Percentiles rank a stretch among this genome's conserved stretches.
Conservation (phyloP, 2,329 filamentous ascomycete species). For the Curvularia sp. region DNA sequence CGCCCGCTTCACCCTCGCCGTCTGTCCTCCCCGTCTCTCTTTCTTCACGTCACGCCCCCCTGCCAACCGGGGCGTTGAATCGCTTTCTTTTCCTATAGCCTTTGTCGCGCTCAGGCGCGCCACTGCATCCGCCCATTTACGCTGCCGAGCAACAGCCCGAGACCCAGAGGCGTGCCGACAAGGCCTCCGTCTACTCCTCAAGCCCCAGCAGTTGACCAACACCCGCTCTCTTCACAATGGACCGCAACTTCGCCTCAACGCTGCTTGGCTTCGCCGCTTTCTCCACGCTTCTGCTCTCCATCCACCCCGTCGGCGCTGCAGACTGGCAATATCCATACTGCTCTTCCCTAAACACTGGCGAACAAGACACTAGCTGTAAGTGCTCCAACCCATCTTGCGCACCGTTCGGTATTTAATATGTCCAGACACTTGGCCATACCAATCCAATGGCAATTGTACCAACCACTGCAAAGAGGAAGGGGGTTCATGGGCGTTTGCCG, state of each 20-base stretch:
- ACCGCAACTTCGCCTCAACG: constrained; percentile 12
- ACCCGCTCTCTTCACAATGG: constrained; percentile 24
- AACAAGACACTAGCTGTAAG: constrained; percentile 47
- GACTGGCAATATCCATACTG: constrained; percentile 47
- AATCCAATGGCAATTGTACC: constrained; percentile 74
- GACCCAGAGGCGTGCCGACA: not conserved
- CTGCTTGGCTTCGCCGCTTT: constrained; percentile 30
- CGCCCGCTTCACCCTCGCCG: not conserved
- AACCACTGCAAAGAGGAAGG: constrained; percentile 61
- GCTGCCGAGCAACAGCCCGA: constrained; percentile 2
- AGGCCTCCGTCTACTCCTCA: constrained; percentile 6
- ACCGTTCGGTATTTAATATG: constrained; percentile 14
- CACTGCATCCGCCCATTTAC: constrained; percentile 16
- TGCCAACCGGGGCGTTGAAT: constrained; percentile 34
- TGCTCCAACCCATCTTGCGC: not conserved
- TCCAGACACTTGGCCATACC: constrained; percentile 49
- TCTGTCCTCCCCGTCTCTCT: not conserved
- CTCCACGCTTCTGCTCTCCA: constrained; percentile 27
- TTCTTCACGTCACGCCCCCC: constrained; percentile 15
- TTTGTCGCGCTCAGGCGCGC: constrained; percentile 15
- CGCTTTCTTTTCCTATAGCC: constrained; percentile 25
- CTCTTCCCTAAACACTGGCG: constrained; percentile 55
- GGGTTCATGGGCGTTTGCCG: constrained; percentile 67
- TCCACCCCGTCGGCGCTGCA: constrained; percentile 8
- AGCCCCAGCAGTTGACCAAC: constrained; percentile 9